A percentile compares a stretch with the other conserved stretches of the same genome.
Conservation (phyloP, 2,329 filamentous ascomycete species). For the Sphaerulina musiva region DNA sequence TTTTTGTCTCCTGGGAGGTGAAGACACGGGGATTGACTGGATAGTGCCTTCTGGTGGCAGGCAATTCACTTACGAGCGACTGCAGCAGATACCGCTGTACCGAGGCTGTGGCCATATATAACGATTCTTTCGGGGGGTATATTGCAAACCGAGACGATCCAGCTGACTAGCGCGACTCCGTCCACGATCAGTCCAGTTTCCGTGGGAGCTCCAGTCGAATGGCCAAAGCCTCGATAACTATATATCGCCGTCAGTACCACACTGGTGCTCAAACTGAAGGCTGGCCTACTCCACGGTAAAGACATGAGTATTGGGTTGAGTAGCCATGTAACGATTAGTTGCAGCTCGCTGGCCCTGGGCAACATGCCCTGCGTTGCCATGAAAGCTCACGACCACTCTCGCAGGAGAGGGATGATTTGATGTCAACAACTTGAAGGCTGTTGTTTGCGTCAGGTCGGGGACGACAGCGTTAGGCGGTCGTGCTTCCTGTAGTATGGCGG, state of each 20-base stretch:
- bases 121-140: conserved; percentile 68
- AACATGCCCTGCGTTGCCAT: conserved; percentile 76
- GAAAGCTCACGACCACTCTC: conserved; percentile 49
- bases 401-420: conserved; percentile 44
- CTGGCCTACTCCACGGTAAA: conserved; percentile 62
- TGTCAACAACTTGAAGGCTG: conserved; percentile 47
- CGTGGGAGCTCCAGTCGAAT: conserved; percentile 70
- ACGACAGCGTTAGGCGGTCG: conserved; percentile 43
- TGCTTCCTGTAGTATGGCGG: conserved; percentile 44
- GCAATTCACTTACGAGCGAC: conserved; percentile 45
- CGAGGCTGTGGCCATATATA: conserved; percentile 78
- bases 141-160: conserved; percentile 57
- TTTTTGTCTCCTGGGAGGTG: not conserved
- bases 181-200: conserved; percentile 78
- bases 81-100: conserved; percentile 74
- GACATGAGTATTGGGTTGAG: conserved; percentile 68
- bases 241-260: not conserved
- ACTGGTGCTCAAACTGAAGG: not conserved
- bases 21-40: not conserved
- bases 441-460: conserved; percentile 43
- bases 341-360: conserved; percentile 70
- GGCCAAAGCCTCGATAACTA: conserved; percentile 75
- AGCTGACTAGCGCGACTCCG: conserved; percentile 65
- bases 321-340: conserved; percentile 69
- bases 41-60: not conserved